phyloP scores from a whole-genome alignment of 176 grass and related monocot genomes.

The Elaeis guineensis region DNA sequence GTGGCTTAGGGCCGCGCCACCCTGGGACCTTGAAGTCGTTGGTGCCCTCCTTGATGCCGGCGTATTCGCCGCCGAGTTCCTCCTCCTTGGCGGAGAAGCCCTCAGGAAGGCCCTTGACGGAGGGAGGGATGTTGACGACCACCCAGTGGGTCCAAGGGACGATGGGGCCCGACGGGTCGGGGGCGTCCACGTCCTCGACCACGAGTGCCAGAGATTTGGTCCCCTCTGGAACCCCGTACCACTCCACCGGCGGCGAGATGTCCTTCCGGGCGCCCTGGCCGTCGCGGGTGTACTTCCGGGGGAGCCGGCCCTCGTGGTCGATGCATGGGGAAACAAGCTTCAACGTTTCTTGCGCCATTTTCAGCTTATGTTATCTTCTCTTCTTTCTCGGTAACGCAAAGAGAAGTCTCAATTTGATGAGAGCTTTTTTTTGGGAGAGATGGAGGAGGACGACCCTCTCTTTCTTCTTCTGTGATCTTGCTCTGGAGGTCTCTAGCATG shows the following conservation, averaged over 20 bases:
- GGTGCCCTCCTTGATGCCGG: slow-evolving; percentile 58
- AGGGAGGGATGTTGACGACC: slow-evolving; percentile 64
- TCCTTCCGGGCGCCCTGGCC: slow-evolving; percentile 79
- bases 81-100: slow-evolving; percentile 47
- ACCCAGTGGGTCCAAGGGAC: slow-evolving; percentile 97
- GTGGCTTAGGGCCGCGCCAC: slow-evolving; percentile 54
- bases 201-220: slow-evolving; percentile 55
- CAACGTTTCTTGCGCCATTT: slow-evolving; percentile 54
- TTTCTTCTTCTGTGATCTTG: too few species aligned
- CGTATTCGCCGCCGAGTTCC: slow-evolving; percentile 6
- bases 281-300: slow-evolving; percentile 60
- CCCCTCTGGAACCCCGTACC: slow-evolving; percentile 86
- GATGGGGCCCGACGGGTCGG: slow-evolving; percentile 19
- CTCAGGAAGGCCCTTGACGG: slow-evolving; percentile 51
- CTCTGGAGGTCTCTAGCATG: too few species aligned
- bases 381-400: too few species aligned
- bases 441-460: too few species aligned
- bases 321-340: slow-evolving; percentile 64
- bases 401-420: too few species aligned
- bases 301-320: slow-evolving; percentile 43
- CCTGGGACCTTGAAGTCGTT: slow-evolving; percentile 87
- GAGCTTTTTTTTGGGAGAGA: too few species aligned
- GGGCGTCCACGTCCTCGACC: slow-evolving; percentile 58
- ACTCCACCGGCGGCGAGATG: slow-evolving; percentile 78
- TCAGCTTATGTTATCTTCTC: too few species aligned